phyloP scores from a whole-genome alignment of 2,329 filamentous ascomycete species.

The Aspergillus jensenii region DNA sequence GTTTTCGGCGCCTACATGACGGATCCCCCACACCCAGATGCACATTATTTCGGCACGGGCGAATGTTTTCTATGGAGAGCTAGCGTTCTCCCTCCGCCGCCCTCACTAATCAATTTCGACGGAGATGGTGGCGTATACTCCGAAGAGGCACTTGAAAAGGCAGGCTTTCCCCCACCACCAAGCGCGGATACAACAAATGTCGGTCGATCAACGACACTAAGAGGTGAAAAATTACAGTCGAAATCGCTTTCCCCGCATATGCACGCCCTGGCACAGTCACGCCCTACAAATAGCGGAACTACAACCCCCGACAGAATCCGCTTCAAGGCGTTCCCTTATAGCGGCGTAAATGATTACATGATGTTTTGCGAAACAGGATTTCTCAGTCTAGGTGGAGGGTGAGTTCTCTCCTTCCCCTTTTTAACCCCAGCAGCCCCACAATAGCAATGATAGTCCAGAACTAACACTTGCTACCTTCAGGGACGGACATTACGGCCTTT shows the following conservation, averaged over 20 bases:
- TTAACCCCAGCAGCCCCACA: background rate
- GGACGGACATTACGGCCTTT: conserved; percentile 88
- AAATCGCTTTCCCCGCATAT: conserved; percentile 24
- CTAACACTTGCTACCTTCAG: conserved; percentile 18
- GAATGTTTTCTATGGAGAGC: conserved; percentile 93
- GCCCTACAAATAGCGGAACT: conserved; percentile 41
- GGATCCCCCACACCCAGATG: conserved; percentile 75
- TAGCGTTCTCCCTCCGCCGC: conserved; percentile 55
- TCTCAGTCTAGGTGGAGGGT: conserved; percentile 80
- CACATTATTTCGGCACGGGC: conserved; percentile 92
- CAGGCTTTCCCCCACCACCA: conserved; percentile 67
- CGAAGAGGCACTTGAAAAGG: conserved; percentile 48
- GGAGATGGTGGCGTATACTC: conserved; percentile 20
- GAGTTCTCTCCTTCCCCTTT: conserved; percentile 26
- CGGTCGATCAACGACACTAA: conserved; percentile 59
- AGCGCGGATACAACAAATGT: conserved; percentile 64
- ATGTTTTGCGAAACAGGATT: conserved; percentile 88
- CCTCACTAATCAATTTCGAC: conserved; percentile 10
- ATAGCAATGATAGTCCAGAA: background rate
- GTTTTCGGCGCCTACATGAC: conserved; percentile 94
- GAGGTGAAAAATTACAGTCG: conserved; percentile 33
- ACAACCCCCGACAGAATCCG: conserved; percentile 73
- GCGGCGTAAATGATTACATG: conserved; percentile 93
- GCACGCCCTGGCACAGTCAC: conserved; percentile 11
- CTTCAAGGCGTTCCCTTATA: conserved; percentile 97